Conservation (phyloP, 495 filamentous ascomycete genomes). For the Penicillium malachiteum region DNA sequence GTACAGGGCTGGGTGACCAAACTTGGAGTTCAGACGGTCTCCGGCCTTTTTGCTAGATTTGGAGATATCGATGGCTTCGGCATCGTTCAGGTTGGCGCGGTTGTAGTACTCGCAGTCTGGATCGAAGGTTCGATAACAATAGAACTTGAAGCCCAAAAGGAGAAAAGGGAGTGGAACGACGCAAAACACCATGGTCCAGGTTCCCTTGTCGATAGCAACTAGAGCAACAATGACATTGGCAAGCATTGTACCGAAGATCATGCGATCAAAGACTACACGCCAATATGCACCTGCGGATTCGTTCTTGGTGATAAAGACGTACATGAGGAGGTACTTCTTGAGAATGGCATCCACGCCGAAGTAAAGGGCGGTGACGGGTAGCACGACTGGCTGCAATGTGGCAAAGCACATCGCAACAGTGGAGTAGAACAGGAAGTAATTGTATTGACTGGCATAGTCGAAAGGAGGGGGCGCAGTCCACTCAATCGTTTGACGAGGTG, state of each 20-base stretch:
- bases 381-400: constrained; percentile 81
- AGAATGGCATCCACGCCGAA: constrained; percentile 82
- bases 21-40: constrained; percentile 76
- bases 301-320: constrained; percentile 93
- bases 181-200: constrained; percentile 59
- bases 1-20: constrained; percentile 89
- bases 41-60: constrained; percentile 52
- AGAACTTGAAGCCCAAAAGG: constrained; percentile 81
- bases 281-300: constrained; percentile 95
- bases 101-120: constrained; percentile 73
- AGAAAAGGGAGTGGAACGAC: constrained; percentile 78
- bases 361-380: constrained; percentile 89
- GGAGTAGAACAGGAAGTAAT: constrained; percentile 89
- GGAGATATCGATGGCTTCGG: constrained; percentile 50
- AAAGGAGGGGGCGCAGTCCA: constrained; percentile 90
- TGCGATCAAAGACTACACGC: constrained; percentile 85
- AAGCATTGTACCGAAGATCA: constrained; percentile 79
- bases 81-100: constrained; percentile 56
- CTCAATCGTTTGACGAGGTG: constrained; percentile 89
- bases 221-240: constrained; percentile 78
- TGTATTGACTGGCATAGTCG: constrained; percentile 96
- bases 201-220: constrained; percentile 60
- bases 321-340: constrained; percentile 94
- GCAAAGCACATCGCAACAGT: constrained; percentile 87
- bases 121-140: constrained; percentile 77